Base-by-base conservation (phyloP, 2,329 filamentous ascomycete species). In the Periconia sp. region DNA sequence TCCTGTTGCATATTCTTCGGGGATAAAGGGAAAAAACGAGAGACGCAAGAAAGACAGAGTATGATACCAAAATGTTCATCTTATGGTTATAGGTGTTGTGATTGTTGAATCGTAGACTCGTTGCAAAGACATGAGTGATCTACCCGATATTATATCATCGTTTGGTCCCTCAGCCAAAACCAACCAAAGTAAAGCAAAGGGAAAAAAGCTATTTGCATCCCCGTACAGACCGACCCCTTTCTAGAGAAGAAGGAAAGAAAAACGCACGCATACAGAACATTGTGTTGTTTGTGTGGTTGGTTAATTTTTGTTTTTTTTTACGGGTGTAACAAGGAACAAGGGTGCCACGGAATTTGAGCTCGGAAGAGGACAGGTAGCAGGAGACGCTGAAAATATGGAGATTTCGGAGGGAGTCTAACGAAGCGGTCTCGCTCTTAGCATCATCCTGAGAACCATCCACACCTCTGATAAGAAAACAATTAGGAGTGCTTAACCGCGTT, bases 371-470 rank as follows among this genome's bases (percentile, higher is more conserved):
- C 37, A 41, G 33, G 31, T 11, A 23, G 33, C n/a, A 42, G 41
- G 47, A 41, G 55, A 60, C 56, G 54, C 65, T 64, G 67, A 70
- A 65, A 67, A 63, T 62, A 66, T 72, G 65, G 67, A 62, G 64
- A 71, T 72, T 72, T 62, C 59, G 60, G 63, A 71, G 43, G 27
- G 17, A 45, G 63, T 73, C 68, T 73, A 73, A 65, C 64, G 66
- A 69, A 69, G 65, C 64, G 17, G 23, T n/a, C 61, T 58, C 63
- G 60, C 59, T 58, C 60, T 65, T 64, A 65, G 65, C 60, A 66
- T 63, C 61, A 66, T 63, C 63, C 64, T 65, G 53, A 62, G 58
- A 63, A 65, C 63, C 61, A 56, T 65, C 62, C 65, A 66, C 66
- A 60, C 65, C 62, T 58, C 57, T 59, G 59, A 37, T 37, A 37